Conservation (phyloP, 495 filamentous ascomycete species). For the Platismatia glauca region DNA sequence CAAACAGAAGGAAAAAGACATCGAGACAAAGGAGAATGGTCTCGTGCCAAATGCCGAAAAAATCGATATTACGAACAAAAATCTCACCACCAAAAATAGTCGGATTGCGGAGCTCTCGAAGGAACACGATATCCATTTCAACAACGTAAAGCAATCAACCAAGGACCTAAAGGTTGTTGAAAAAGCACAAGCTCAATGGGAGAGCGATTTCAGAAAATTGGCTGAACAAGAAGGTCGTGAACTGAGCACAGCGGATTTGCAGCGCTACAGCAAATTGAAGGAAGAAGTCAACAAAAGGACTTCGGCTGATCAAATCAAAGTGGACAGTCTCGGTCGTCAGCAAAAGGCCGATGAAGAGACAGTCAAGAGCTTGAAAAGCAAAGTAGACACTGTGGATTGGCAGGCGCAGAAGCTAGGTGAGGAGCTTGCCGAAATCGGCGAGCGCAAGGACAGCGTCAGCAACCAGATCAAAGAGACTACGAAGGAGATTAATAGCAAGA, state of each 20-base stretch:
- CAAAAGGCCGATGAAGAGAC: constrained; percentile 84
- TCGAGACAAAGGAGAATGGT: constrained; percentile 75
- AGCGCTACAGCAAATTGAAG: constrained; percentile 79
- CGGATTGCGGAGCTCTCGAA: constrained; percentile 63
- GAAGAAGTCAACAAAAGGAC: constrained; percentile 81
- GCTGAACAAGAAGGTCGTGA: constrained; percentile 79
- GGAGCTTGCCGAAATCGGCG: constrained; percentile 60
- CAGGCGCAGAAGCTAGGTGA: constrained; percentile 61
- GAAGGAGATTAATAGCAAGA: constrained; percentile 76
- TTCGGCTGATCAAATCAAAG: constrained; percentile 68
- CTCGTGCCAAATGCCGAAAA: constrained; percentile 90
- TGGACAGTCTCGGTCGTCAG: constrained; percentile 76
- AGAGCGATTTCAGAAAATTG: constrained; percentile 72
- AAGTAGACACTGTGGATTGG: constrained; percentile 68
- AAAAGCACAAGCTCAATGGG: constrained; percentile 84
- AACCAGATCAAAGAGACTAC: constrained; percentile 54
- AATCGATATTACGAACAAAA: constrained; percentile 66
- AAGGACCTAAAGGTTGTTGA: constrained; percentile 76
- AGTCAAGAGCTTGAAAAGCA: constrained; percentile 74
- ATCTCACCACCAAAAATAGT: constrained; percentile 55
- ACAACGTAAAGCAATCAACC: constrained; percentile 57
- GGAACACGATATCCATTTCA: constrained; percentile 61
- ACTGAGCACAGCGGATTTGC: constrained; percentile 74
- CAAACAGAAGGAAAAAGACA: constrained; percentile 75
- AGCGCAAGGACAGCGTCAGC: constrained; percentile 53